A percentile compares a stretch with the other conserved stretches of the same genome.
phyloP scores from a whole-genome alignment of 176 grass and related monocot genomes.

The Rhynchospora breviuscula region DNA sequence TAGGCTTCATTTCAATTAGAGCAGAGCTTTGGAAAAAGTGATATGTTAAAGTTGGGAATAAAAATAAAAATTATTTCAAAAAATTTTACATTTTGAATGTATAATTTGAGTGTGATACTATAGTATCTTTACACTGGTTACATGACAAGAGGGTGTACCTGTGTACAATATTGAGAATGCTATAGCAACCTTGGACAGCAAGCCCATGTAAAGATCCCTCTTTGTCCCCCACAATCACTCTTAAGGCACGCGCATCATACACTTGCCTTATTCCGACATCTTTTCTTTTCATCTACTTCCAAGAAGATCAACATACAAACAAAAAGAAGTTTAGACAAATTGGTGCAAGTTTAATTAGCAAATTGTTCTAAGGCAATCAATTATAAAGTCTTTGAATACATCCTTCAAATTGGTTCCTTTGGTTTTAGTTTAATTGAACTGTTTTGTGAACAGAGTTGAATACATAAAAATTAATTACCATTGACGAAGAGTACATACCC shows the following conservation, averaged over 20 bases:
- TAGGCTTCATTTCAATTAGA: not conserved
- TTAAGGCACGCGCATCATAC: slow-evolving; percentile 86
- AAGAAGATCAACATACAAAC: slow-evolving; percentile 19
- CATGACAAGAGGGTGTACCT: slow-evolving; percentile 40
- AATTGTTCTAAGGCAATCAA: not conserved
- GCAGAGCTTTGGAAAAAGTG: not conserved
- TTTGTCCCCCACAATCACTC: slow-evolving; percentile 95
- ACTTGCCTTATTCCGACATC: slow-evolving; percentile 75
- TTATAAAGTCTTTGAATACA: not conserved
- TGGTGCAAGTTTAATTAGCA: not conserved
- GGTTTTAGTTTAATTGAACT: not conserved
- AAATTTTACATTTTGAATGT: not conserved
- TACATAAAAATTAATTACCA: no score
- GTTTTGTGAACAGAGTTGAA: no score
- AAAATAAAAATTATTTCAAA: not conserved
- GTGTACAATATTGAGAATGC: slow-evolving; percentile 84
- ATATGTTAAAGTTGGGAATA: not conserved
- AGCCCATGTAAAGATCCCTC: slow-evolving; percentile 86
- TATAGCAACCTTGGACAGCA: slow-evolving; percentile 89
- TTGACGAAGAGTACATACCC: no score
- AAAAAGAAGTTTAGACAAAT: not conserved
- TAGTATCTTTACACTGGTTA: not conserved
- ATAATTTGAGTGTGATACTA: not conserved
- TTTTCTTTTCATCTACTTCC: slow-evolving; percentile 85
- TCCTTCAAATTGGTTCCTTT: not conserved